phyloP scores from a whole-genome alignment of 768 basidiomycete genomes.

The Leccinum disarticulatum region DNA sequence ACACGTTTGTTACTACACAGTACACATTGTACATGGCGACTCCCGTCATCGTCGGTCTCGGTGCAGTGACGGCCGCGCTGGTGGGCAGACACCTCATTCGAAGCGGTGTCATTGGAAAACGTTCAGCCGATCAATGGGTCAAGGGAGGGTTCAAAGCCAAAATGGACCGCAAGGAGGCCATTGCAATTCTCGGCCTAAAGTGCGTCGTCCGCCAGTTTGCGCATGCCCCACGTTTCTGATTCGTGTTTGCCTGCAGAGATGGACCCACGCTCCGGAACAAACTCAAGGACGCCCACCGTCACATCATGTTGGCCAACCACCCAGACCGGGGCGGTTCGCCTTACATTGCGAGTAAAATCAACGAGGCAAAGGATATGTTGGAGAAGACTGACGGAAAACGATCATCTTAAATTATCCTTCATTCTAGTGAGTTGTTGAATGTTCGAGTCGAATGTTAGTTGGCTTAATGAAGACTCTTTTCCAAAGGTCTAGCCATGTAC shows the following conservation, averaged over 20 bases:
- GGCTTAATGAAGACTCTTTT: slow-evolving; percentile 5
- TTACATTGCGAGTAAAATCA: slow-evolving; percentile 97
- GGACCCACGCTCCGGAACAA: slow-evolving; percentile 66
- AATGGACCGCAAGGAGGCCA: slow-evolving; percentile 87
- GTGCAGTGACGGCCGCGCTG: slow-evolving; percentile 69
- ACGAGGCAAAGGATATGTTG: slow-evolving; percentile 93
- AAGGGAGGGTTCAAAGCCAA: slow-evolving; percentile 80
- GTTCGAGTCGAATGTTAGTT: neutral
- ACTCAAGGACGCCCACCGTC: slow-evolving; percentile 93
- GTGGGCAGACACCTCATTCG: slow-evolving; percentile 67
- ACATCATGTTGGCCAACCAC: slow-evolving; percentile 98
- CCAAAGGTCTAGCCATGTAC: slow-evolving; percentile 19
- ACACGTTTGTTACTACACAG: no score
- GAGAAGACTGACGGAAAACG: slow-evolving; percentile 72
- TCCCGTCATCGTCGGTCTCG: slow-evolving; percentile 72
- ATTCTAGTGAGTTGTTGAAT: slow-evolving; percentile 8
- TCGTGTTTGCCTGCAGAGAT: neutral
- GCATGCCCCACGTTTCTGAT: neutral
- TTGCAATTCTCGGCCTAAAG: slow-evolving; percentile 91
- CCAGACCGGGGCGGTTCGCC: slow-evolving; percentile 99
- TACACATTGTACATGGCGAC: slow-evolving; percentile 59
- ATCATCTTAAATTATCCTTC: slow-evolving; percentile 12
- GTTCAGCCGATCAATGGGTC: slow-evolving; percentile 76
- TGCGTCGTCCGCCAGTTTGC: slow-evolving; percentile 53
- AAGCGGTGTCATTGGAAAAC: slow-evolving; percentile 54